Percentiles rank a stretch among this genome's conserved stretches.
Conservation (phyloP, 2,329 filamentous ascomycete species). For the Ustulina deusta region DNA sequence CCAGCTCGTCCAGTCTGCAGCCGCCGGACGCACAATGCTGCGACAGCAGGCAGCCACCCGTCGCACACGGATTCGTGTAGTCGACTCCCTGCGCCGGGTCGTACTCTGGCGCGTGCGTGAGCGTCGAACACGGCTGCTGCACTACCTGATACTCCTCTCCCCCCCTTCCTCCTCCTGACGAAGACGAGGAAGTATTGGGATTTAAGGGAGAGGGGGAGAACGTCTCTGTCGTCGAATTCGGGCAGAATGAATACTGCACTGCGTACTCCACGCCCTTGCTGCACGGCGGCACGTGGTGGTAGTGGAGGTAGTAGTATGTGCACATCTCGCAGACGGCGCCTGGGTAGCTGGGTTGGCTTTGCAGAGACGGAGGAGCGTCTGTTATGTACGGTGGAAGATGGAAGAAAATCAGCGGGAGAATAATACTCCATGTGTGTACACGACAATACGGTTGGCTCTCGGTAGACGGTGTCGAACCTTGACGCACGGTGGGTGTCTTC, state of each 20-base stretch:
- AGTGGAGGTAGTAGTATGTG: conserved; percentile 63
- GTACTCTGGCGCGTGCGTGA: conserved; percentile 48
- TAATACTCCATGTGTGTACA: conserved; percentile 1
- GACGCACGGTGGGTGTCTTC: not conserved
- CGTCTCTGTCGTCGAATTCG: conserved; percentile 49
- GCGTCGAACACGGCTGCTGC: conserved; percentile 49
- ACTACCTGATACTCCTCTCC: conserved; percentile 9
- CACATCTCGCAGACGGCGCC: conserved; percentile 56
- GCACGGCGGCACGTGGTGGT: conserved; percentile 63
- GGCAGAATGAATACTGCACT: conserved; percentile 60
- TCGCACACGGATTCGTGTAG: conserved; percentile 57
- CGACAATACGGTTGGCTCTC: not conserved
- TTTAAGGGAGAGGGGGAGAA: not conserved
- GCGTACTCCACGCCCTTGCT: conserved; percentile 55
- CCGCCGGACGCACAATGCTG: conserved; percentile 61
- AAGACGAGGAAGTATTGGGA: not conserved
- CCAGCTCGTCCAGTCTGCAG: conserved; percentile 63
- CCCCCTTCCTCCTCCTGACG: not conserved
- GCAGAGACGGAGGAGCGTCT: not conserved
- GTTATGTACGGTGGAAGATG: not conserved
- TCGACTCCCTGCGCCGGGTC: conserved; percentile 46
- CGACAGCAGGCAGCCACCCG: conserved; percentile 59
- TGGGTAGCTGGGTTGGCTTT: not conserved
- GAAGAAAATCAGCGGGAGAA: not conserved
- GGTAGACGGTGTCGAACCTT: not conserved